These are phyloP conservation scores for Zygosaccharomyces kombuchaensis DNA, from an alignment of 805 yeast species.

Conservation along the genomic window DNA sequence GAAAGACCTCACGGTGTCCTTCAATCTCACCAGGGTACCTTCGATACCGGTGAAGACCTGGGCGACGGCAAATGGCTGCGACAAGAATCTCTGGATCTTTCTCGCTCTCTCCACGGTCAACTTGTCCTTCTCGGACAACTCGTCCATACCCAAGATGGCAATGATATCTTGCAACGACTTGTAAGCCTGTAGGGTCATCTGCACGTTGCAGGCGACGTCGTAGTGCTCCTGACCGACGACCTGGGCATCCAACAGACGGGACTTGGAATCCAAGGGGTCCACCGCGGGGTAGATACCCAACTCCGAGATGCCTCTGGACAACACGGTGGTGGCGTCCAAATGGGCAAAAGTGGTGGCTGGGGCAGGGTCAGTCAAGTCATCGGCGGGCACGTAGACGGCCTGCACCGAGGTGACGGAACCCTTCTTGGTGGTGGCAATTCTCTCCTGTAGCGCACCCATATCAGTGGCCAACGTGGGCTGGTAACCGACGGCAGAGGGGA, in stretches of 20 bases:
- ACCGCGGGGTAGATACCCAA: conserved; percentile 99
- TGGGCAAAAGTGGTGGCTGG: conserved; percentile 99
- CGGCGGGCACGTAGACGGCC: conserved; percentile 99
- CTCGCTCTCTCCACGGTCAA: conserved; percentile 99
- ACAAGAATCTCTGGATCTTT: conserved; percentile 99
- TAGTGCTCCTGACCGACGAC: conserved; percentile 99
- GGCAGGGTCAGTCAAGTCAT: conserved; percentile 99
- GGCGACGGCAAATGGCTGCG: conserved; percentile 99
- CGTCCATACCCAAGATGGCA: conserved; percentile 99
- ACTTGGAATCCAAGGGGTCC: conserved; percentile 99
- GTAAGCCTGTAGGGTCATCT: conserved; percentile 98
- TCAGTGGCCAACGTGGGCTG: conserved; percentile 99
- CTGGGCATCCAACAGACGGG: conserved; percentile 94
- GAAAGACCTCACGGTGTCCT: conserved; percentile 92
- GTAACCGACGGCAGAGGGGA: conserved; percentile 99
- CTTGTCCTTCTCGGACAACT: conserved; percentile 97
- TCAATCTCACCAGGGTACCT: conserved; percentile 95
- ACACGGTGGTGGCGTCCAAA: conserved; percentile 99
- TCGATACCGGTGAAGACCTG: conserved; percentile 99
- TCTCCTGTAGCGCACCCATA: conserved; percentile 99
- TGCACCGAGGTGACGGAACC: conserved; percentile 99
- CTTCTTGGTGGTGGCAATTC: conserved; percentile 99
- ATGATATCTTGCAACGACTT: conserved; percentile 99
- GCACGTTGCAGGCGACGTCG: conserved; percentile 89
- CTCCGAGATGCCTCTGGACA: conserved; percentile 99